These are phyloP conservation scores for Selenicereus undatus DNA, from an alignment of 148 eudicot genomes.

Conservation along the genomic window DNA sequence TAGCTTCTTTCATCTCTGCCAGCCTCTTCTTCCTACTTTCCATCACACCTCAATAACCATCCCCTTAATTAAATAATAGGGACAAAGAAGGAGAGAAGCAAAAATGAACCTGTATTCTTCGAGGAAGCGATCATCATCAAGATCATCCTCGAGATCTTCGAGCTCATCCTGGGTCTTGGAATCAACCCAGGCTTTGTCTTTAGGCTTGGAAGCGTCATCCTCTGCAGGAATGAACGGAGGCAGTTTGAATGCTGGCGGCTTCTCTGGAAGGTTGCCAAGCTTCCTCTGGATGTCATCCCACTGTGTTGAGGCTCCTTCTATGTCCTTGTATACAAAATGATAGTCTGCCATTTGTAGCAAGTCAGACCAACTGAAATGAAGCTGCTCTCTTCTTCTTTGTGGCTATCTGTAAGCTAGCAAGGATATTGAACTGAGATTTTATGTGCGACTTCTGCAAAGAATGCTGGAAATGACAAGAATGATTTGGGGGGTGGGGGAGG, in stretches of 20 bases:
- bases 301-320: conserved; percentile 83
- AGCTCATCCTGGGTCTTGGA: conserved; percentile 76
- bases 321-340: conserved; percentile 79
- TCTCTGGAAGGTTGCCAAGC: conserved; percentile 68
- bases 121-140: conserved; percentile 85
- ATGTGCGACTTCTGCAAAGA: too few species aligned
- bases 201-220: conserved; percentile 58
- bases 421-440: too few species aligned
- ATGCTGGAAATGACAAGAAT: too few species aligned
- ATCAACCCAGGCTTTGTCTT: conserved; percentile 70
- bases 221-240: conserved; percentile 60
- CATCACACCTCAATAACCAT: too few species aligned
- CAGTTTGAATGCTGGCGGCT: conserved; percentile 69
- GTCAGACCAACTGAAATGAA: too few species aligned
- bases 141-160: conserved; percentile 87
- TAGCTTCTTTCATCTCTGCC: conserved; percentile 65
- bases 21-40: conserved; percentile 72
- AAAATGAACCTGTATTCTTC: conserved; percentile 59
- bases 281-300: conserved; percentile 93
- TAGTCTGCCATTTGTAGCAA: conserved; percentile 47
- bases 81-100: neutral
- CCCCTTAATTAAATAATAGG: too few species aligned
- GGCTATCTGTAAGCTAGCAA: too few species aligned
- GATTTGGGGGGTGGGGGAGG: too few species aligned
- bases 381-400: too few species aligned